Conservation (phyloP, 371 early-diverging fungal genomes). For the Syncephalis fuscata region DNA sequence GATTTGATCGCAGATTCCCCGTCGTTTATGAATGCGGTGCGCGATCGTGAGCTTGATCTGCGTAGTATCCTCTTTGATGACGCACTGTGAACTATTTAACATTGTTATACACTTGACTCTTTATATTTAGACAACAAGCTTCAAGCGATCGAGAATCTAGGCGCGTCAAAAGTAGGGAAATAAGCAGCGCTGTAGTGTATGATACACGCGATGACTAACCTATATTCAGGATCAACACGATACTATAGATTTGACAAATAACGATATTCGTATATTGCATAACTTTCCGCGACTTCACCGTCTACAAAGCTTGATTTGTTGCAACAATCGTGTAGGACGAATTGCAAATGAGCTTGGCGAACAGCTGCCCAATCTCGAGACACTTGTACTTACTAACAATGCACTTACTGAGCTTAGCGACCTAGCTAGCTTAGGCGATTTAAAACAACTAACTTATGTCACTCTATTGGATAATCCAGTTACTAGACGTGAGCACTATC, state of each 20-base stretch:
- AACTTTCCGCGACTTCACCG: conserved; percentile 78
- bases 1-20: conserved; percentile 53
- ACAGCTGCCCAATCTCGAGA: conserved; percentile 55
- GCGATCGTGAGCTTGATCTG: conserved; percentile 79
- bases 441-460: conserved; percentile 37
- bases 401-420: conserved; percentile 63
- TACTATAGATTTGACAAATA: conserved; percentile 82
- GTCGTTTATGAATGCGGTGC: conserved; percentile 65
- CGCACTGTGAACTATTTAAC: neutral
- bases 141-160: conserved; percentile 83
- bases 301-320: conserved; percentile 54
- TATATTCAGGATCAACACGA: conserved; percentile 91
- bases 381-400: conserved; percentile 78
- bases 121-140: conserved; percentile 55
- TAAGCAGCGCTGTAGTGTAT: conserved; percentile 1
- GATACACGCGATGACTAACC: no score
- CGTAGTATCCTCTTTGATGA: conserved; percentile 36
- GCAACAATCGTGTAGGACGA: conserved; percentile 72
- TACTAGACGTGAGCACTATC: conserved; percentile 53
- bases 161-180: conserved; percentile 70
- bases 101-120: neutral
- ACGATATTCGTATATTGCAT: conserved; percentile 66
- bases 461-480: conserved; percentile 81
- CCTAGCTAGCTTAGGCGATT: conserved; percentile 46
- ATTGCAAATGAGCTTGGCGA: conserved; percentile 45